Conservation (phyloP, 768 basidiomycete species). For the Russula sp. region DNA sequence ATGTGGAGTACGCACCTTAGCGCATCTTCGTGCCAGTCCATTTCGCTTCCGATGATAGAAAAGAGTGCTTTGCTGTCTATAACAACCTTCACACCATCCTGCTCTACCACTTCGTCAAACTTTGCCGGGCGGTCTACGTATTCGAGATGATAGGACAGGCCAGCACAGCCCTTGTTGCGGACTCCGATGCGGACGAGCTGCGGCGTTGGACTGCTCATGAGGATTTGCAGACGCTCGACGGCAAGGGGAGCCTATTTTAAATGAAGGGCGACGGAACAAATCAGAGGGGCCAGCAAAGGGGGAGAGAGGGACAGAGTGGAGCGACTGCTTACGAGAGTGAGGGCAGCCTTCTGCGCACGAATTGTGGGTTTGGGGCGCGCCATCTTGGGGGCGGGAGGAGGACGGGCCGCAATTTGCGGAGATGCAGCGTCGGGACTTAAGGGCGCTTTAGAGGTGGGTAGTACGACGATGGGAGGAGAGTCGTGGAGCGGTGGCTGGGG, state of each 20-base stretch:
- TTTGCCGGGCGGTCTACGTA: slow-evolving; percentile 86
- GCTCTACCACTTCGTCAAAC: slow-evolving; percentile 95
- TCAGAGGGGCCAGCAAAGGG: slow-evolving; percentile 1
- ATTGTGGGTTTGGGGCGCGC: slow-evolving; percentile 61
- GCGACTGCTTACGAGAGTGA: slow-evolving; percentile 51
- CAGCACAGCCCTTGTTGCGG: slow-evolving; percentile 96
- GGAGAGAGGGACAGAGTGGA: not conserved
- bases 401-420: slow-evolving; percentile 66
- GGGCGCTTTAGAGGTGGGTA: slow-evolving; percentile 39
- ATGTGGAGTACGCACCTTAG: slow-evolving; percentile 57
- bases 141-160: slow-evolving; percentile 84
- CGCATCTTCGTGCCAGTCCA: slow-evolving; percentile 96
- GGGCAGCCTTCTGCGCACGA: slow-evolving; percentile 68
- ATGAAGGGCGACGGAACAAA: not conserved
- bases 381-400: slow-evolving; percentile 60
- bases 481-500: slow-evolving; percentile 32
- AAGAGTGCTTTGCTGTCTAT: slow-evolving; percentile 97
- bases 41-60: slow-evolving; percentile 96
- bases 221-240: slow-evolving; percentile 60
- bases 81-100: slow-evolving; percentile 89
- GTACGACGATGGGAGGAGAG: slow-evolving; percentile 48
- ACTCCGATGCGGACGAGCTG: slow-evolving; percentile 94
- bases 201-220: slow-evolving; percentile 78
- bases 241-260: slow-evolving; percentile 67
- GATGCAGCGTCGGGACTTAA: slow-evolving; percentile 57